phyloP scores from a whole-genome alignment of 2,329 filamentous ascomycete genomes.

The Diaporthe citri region DNA sequence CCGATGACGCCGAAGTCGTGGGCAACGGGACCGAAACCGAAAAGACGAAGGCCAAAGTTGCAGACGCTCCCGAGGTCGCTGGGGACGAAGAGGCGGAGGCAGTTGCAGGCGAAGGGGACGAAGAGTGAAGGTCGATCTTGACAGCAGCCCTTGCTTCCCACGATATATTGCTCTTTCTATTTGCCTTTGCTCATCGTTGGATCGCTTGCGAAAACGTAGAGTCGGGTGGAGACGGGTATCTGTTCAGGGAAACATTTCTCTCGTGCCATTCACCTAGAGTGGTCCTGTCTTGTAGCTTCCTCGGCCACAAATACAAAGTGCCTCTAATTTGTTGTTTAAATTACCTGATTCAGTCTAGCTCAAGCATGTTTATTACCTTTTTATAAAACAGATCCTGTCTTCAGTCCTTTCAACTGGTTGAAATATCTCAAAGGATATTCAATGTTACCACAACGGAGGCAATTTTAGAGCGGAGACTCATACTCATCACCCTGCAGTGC shows the following conservation, averaged over 20 bases:
- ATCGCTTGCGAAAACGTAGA: not conserved
- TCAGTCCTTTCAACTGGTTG: not conserved
- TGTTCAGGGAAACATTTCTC: slow-evolving; percentile 5
- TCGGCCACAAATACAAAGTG: slow-evolving; percentile 10
- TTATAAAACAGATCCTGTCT: not conserved
- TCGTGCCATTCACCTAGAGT: not conserved
- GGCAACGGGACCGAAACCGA: slow-evolving; percentile 41
- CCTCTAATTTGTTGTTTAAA: slow-evolving; percentile 16
- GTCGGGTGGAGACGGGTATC: not conserved
- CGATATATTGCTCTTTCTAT: slow-evolving; percentile 5
- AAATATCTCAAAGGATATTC: too few species aligned
- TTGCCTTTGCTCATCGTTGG: not conserved
- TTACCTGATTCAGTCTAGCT: slow-evolving; percentile 8
- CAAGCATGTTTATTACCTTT: not conserved
- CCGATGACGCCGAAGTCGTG: slow-evolving; percentile 3
- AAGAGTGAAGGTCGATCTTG: slow-evolving; percentile 41
- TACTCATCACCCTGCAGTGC: not conserved
- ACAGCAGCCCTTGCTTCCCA: not conserved
- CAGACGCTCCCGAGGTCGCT: slow-evolving; percentile 47
- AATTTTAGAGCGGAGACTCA: not conserved
- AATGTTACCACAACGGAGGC: not conserved
- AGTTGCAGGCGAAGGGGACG: slow-evolving; percentile 48
- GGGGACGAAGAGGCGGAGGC: slow-evolving; percentile 50
- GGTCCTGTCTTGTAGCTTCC: slow-evolving; percentile 20
- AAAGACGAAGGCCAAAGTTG: slow-evolving; percentile 42